phyloP scores from a whole-genome alignment of 495 filamentous ascomycete species.

The Talaromyces ruber region DNA sequence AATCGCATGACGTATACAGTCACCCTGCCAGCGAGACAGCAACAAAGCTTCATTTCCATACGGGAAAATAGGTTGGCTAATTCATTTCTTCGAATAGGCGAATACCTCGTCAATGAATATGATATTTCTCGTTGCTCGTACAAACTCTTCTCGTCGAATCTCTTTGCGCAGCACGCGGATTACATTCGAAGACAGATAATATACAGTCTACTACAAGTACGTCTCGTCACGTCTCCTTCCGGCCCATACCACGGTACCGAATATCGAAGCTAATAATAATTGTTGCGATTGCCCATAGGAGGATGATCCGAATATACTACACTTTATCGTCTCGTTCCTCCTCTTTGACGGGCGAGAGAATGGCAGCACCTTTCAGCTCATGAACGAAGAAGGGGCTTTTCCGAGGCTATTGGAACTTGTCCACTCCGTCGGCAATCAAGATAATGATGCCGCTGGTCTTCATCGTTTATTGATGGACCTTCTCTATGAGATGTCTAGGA shows the following conservation, averaged over 20 bases:
- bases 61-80: neutral
- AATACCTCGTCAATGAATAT: conserved; percentile 75
- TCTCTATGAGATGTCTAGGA: conserved; percentile 93
- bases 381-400: conserved; percentile 83
- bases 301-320: conserved; percentile 69
- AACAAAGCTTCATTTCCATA: conserved; percentile 5
- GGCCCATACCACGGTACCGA: neutral
- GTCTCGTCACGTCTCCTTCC: conserved; percentile 6
- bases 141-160: conserved; percentile 61
- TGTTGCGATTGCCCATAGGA: conserved; percentile 37
- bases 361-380: conserved; percentile 70
- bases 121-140: conserved; percentile 80
- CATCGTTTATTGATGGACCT: conserved; percentile 80
- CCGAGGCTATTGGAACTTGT: conserved; percentile 76
- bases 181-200: conserved; percentile 93
- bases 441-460: conserved; percentile 55
- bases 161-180: conserved; percentile 67
- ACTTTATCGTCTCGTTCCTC: conserved; percentile 78
- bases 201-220: conserved; percentile 78
- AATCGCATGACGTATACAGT: neutral
- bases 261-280: neutral
- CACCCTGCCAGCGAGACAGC: conserved; percentile 1
- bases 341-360: conserved; percentile 79
- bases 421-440: conserved; percentile 51
- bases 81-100: conserved; percentile 37